A percentile compares a stretch with the other conserved stretches of the same genome.
phyloP scores from a whole-genome alignment of 257 asterid species.

The Primulina huaijiensis region DNA sequence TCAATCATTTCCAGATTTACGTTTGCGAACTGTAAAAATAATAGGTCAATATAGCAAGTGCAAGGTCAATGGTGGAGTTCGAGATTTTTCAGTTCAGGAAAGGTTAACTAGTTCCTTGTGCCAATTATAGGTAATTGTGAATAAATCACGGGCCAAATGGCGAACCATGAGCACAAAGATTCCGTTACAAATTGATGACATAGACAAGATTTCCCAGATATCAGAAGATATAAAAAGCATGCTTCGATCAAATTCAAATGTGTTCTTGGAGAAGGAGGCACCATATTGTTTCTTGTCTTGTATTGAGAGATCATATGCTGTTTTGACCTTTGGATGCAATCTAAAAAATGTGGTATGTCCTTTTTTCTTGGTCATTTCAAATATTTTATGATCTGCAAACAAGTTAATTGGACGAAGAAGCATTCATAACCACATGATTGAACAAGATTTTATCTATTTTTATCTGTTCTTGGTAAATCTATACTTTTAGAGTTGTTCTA shows the following conservation, averaged over 20 bases:
- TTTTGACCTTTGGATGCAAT: conserved; percentile 84
- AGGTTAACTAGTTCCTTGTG: conserved; percentile 19
- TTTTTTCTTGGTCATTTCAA: conserved; percentile 8
- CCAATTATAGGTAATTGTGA: conserved; percentile 68
- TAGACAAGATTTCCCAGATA: conserved; percentile 64
- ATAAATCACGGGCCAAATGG: conserved; percentile 83
- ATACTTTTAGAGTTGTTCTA: background rate
- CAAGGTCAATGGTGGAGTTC: background rate
- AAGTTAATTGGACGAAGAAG: background rate
- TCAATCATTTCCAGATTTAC: conserved; percentile 6
- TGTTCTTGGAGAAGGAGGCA: conserved; percentile 76
- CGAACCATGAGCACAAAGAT: conserved; percentile 52
- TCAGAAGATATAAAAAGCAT: conserved; percentile 68
- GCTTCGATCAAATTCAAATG: conserved; percentile 68
- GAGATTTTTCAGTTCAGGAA: conserved; percentile 2
- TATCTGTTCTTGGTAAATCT: background rate
- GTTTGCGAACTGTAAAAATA: background rate
- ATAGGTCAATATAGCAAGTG: background rate
- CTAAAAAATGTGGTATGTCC: conserved; percentile 53
- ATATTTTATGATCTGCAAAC: background rate
- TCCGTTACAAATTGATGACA: conserved; percentile 60
- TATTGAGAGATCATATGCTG: conserved; percentile 68
- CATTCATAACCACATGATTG: background rate
- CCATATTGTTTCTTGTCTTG: conserved; percentile 80
- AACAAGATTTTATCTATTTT: background rate